phyloP scores from a whole-genome alignment of 805 yeast genomes.

The Clavispora fructus region DNA sequence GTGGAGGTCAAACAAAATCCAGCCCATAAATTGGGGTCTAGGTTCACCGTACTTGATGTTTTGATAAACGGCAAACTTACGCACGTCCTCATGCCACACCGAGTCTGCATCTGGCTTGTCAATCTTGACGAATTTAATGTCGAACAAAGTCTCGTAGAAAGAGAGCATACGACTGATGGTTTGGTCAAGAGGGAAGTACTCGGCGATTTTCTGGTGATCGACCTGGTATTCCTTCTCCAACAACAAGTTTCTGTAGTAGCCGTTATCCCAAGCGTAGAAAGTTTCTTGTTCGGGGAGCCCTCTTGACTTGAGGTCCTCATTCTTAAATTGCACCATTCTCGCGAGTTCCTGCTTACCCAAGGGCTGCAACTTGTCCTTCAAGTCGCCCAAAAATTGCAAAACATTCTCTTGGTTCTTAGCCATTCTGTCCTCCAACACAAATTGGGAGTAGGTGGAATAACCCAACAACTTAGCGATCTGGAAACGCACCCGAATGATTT shows the following conservation, averaged over 20 bases:
- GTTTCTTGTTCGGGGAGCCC: constrained; percentile 37
- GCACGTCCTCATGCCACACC: constrained; percentile 78
- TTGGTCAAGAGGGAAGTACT: constrained; percentile 70
- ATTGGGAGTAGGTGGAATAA: constrained; percentile 64
- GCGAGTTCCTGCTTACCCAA: constrained; percentile 53
- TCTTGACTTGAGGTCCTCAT: constrained; percentile 42
- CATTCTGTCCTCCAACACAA: constrained; percentile 71
- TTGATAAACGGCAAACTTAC: constrained; percentile 66
- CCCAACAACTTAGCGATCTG: constrained; percentile 61
- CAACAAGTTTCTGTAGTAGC: constrained; percentile 59
- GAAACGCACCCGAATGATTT: constrained; percentile 59
- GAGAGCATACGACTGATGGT: constrained; percentile 66
- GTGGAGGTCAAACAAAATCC: constrained; percentile 74
- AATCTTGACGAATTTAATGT: constrained; percentile 58
- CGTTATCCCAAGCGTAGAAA: constrained; percentile 67
- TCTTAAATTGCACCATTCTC: constrained; percentile 47
- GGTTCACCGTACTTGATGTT: constrained; percentile 43
- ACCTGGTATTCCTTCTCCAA: constrained; percentile 67
- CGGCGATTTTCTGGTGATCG: constrained; percentile 65
- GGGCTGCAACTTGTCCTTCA: constrained; percentile 53
- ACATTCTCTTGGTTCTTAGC: constrained; percentile 66
- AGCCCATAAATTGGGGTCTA: constrained; percentile 56
- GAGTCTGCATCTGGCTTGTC: constrained; percentile 33
- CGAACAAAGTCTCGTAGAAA: constrained; percentile 66
- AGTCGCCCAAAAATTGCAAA: constrained; percentile 54